Conservation (phyloP, 345 rosid species). For the Murraya koenigii region DNA sequence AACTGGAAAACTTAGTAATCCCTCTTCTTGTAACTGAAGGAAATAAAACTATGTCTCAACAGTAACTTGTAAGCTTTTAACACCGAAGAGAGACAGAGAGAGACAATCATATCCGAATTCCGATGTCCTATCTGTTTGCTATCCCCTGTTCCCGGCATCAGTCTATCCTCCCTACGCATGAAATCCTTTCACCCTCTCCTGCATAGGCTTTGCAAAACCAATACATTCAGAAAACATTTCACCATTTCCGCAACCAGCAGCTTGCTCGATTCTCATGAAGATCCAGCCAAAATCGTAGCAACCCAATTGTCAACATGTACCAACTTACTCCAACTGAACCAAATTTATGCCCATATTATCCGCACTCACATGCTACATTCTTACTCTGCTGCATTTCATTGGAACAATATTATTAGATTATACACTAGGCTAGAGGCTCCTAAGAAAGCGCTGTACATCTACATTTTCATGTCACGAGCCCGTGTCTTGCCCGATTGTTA, state of each 20-base stretch:
- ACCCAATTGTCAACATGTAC: conserved; percentile 42
- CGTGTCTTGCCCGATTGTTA: conserved; percentile 62
- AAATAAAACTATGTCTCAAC: too few species aligned
- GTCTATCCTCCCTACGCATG: not conserved
- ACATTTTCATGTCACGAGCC: conserved; percentile 51
- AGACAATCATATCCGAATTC: too few species aligned
- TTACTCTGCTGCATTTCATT: conserved; percentile 42
- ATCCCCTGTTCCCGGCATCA: too few species aligned
- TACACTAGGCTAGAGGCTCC: conserved; percentile 60
- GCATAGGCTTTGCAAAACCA: not conserved
- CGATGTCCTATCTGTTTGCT: too few species aligned
- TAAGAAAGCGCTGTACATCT: conserved; percentile 40
- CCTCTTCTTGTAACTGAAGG: too few species aligned
- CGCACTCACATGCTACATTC: conserved; percentile 43
- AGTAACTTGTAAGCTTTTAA: too few species aligned
- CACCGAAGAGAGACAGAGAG: too few species aligned
- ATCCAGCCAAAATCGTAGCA: conserved; percentile 34
- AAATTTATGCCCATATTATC: conserved; percentile 50
- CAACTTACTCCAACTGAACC: conserved; percentile 39
- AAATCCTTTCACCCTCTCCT: not conserved
- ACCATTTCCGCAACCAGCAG: conserved; percentile 12
- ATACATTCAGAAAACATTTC: not conserved
- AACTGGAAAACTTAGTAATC: too few species aligned
- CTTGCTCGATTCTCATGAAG: conserved; percentile 16
- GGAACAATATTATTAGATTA: conserved; percentile 73